Base-by-base conservation (phyloP, 345 rosid species). In the Pugionium dolabratum region DNA sequence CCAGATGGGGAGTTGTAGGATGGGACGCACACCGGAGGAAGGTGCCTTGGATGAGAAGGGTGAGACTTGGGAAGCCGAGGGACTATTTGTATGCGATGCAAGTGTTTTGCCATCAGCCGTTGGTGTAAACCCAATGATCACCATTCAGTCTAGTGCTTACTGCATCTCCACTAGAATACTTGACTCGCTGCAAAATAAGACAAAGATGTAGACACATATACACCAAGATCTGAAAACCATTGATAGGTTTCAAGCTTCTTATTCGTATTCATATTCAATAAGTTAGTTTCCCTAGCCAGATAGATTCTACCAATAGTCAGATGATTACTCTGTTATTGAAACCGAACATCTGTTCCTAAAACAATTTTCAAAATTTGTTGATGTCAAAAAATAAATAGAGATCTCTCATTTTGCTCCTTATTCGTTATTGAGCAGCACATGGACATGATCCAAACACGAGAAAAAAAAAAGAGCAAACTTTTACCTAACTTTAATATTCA, bases 1-100 rank as follows among this genome's bases (percentile, higher is more conserved):
- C 72, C 93, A 84, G 64, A 82, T 86, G 92, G 82, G 92, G 29
- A 86, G 92, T 50, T 84, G 92, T 62, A 81, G 80, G 74, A 86
- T 86, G 83, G 93, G 87, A 50, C 27, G 4, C 5, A 69, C 42
- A n/a, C 70, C 64, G 9, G 67, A 69, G 44, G 80, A 79, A 34
- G 93, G 89, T 5, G 93, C 87, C 1, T 79, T 86, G 26, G 87
- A 84, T 66, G 79, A 68, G 71, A 76, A 75, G 2, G 85, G 89
- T 6, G 87, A 86, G 80, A 84, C 80, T 41, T 86, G 89, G 89
- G 92, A 86, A 76, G 84, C 92, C 10, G 74, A 81, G 39, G 83
- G 84, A 4, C 45, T 86, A 32, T 86, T 78, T 62, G 85, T 84
- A 1, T 86, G 92, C 7, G 92, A 82, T 31, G 81, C 80, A 5